Evolutionary conservation across 352 stramenopile species (phyloP).

Genomic region (Phytopythium helicoides): DNA sequence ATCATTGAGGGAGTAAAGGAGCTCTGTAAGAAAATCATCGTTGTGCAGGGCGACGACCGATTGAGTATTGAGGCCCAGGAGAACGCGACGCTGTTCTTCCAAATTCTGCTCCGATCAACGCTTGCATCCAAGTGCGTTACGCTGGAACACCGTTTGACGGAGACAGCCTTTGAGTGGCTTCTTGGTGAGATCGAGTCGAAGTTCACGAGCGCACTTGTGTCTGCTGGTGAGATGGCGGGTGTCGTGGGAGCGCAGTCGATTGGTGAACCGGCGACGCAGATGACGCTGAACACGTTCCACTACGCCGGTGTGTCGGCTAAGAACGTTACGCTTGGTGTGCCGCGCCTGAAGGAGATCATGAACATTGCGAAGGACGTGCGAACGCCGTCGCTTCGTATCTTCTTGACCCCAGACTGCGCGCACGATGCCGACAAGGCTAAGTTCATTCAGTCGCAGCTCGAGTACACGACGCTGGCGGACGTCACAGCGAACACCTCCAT

Average conservation of each 20-base stretch:
- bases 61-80: constrained; percentile 96
- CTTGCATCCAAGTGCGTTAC: constrained; percentile 96
- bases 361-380: constrained; percentile 98
- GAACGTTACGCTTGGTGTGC: constrained; percentile 99
- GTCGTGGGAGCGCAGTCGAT: constrained; percentile 99
- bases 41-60: constrained; percentile 94
- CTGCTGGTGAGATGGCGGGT: constrained; percentile 97
- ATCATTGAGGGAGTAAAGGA: constrained; percentile 92
- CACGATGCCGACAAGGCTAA: constrained; percentile 87
- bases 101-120: constrained; percentile 95
- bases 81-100: constrained; percentile 98
- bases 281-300: constrained; percentile 99
- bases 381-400: constrained; percentile 96
- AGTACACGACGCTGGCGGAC: constrained; percentile 97
- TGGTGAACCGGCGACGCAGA: constrained; percentile 99
- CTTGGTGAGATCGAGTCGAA: constrained; percentile 97
- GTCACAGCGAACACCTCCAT: constrained; percentile 97
- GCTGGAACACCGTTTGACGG: constrained; percentile 94
- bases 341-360: constrained; percentile 99
- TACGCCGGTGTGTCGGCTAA: constrained; percentile 99
- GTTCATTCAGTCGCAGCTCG: constrained; percentile 92
- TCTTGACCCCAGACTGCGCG: constrained; percentile 88
- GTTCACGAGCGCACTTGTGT: constrained; percentile 95
- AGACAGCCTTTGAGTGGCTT: constrained; percentile 95
- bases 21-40: constrained; percentile 94